Percentiles rank a stretch among this genome's conserved stretches.
These are phyloP conservation scores for Pichia californica DNA, from an alignment of 805 yeast species.

Conservation along the genomic window DNA sequence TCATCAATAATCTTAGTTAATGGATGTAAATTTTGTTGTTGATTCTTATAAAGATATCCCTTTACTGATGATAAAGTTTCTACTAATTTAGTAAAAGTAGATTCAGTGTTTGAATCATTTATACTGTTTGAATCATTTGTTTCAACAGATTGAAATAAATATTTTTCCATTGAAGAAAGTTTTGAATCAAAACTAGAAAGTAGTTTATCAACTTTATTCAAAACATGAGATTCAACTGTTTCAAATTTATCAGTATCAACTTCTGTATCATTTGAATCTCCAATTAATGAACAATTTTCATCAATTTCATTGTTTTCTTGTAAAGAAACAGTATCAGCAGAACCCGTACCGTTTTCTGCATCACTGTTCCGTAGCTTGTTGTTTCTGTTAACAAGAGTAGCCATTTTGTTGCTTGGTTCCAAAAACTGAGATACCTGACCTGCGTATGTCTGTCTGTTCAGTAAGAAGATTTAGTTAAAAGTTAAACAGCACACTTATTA, in stretches of 20 bases:
- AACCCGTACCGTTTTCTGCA: too few relatives aligned
- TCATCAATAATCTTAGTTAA: conserved; percentile 26
- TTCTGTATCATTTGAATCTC: conserved; percentile 1
- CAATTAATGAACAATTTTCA: too few relatives aligned
- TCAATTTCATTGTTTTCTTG: not conserved
- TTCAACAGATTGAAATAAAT: conserved; percentile 15
- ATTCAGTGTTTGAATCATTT: conserved; percentile 11
- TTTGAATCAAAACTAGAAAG: conserved; percentile 24
- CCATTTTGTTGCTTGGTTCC: not conserved
- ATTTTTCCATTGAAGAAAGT: conserved; percentile 25
- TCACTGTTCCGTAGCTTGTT: not conserved
- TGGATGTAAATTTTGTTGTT: conserved; percentile 24
- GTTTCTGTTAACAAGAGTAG: conserved; percentile 1
- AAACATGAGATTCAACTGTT: conserved; percentile 22
- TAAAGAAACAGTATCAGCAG: not conserved
- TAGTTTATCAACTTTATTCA: conserved; percentile 25
- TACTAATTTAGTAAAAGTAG: conserved; percentile 20
- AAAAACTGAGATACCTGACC: too few relatives aligned
- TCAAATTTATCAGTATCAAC: conserved; percentile 3
- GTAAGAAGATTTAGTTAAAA: too few relatives aligned
- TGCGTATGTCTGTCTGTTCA: too few relatives aligned
- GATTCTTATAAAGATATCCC: conserved; percentile 18
- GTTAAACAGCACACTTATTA: too few relatives aligned
- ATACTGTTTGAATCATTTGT: not conserved
- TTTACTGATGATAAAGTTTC: conserved; percentile 21